Conservation (phyloP, 192 early-diverging fungal genomes). For the Cladochytrium replicatum region DNA sequence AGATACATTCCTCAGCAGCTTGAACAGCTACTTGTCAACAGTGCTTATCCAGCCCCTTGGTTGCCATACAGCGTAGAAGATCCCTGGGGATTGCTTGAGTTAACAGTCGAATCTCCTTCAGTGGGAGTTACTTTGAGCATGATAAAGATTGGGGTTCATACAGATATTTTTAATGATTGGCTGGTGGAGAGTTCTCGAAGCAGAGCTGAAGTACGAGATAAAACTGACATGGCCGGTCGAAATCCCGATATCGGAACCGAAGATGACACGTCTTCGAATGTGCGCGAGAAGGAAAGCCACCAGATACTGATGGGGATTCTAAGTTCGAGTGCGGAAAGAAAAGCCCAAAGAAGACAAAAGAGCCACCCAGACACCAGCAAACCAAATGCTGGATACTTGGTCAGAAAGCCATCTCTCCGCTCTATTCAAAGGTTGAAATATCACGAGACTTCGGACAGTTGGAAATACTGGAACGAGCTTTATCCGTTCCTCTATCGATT, state of each 20-base stretch:
- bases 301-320: neutral
- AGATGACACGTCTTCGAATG: neutral
- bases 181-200: neutral
- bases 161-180: conserved; percentile 5
- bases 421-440: neutral
- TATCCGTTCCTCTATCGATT: conserved; percentile 30
- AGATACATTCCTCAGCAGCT: conserved; percentile 26
- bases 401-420: too few species aligned
- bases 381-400: conserved; percentile 1
- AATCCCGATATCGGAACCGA: too few species aligned
- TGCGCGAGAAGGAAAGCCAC: neutral
- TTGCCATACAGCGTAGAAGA: conserved; percentile 31
- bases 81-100: conserved; percentile 18
- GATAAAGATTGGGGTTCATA: conserved; percentile 23
- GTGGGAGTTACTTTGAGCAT: conserved; percentile 28
- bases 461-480: conserved; percentile 29
- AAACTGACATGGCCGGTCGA: neutral
- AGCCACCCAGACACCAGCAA: conserved; percentile 3
- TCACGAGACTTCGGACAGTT: conserved; percentile 5
- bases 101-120: conserved; percentile 27
- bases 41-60: conserved; percentile 31
- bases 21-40: conserved; percentile 28
- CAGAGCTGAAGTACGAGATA: neutral
- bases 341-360: neutral
- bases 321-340: neutral